These are phyloP conservation scores for Sugiyamaella marilandica DNA, from an alignment of 805 yeast species.

Conservation along the genomic window DNA sequence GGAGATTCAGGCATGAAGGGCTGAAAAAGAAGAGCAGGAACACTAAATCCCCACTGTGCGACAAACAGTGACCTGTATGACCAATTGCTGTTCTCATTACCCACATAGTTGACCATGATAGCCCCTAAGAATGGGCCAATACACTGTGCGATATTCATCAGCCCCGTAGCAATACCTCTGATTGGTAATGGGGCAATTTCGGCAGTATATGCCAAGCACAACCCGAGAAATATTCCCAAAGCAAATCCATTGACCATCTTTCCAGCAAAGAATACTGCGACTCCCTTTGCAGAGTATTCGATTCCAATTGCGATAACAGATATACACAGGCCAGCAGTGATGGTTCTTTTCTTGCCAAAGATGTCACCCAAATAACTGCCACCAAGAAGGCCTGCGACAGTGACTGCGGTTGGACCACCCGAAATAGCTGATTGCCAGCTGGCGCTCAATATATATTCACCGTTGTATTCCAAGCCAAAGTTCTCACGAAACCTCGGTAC, in stretches of 20 bases:
- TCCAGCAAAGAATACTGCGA: conserved; percentile 15
- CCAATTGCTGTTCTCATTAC: conserved; percentile 8
- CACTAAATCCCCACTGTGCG: conserved; percentile 23
- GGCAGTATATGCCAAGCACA: conserved; percentile 13
- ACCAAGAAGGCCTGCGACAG: conserved; percentile 9
- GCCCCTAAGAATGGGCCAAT: conserved; percentile 17
- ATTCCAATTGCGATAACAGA: conserved; percentile 13
- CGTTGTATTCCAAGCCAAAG: conserved; percentile 12
- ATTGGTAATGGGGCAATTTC: conserved; percentile 9
- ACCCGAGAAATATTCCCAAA: conserved; percentile 10
- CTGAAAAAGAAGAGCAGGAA: conserved; percentile 30
- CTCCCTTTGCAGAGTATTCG: conserved; percentile 12
- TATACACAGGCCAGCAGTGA: conserved; percentile 6
- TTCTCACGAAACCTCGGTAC: conserved; percentile 10
- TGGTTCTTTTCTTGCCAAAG: conserved; percentile 10
- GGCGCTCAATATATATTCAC: conserved; percentile 9
- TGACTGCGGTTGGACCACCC: conserved; percentile 15
- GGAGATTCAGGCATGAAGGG: conserved; percentile 49
- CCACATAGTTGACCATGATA: conserved; percentile 14
- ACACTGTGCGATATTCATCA: conserved; percentile 35
- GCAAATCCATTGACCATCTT: conserved; percentile 16
- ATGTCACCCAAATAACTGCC: conserved; percentile 12
- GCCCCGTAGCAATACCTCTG: conserved; percentile 33
- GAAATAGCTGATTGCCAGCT: conserved; percentile 17
- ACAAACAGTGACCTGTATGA: conserved; percentile 11